Evolutionary conservation across 2,329 filamentous ascomycete species (phyloP), one percentile per base, ranked within the genome.

Genomic region (Fusarium siculi): DNA sequence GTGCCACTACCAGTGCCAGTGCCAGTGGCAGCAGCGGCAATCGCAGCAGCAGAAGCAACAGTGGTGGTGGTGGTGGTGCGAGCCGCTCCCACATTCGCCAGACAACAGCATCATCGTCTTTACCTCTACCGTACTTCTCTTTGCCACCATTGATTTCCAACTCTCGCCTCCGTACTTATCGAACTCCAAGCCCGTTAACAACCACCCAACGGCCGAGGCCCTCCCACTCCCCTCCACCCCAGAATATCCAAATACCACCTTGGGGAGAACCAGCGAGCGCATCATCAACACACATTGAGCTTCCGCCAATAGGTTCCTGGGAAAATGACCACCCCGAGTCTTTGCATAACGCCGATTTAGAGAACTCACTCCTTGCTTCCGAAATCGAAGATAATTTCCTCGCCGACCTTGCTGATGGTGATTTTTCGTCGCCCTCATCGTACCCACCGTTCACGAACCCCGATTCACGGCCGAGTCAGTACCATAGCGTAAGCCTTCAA

Each of bases 371-470:
- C 23, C 30, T 49, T 12, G 37, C 54, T 30, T 44, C 62, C 39
- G 59, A 65, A 55, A 43, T 72, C 44, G 77, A 80, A 30, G 74
- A 80, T 44, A 62, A 71, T 21, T 76, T 75, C 40, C 68, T 82
- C 25, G 59, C 58, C 44, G 72, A 66, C n/a, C 60, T 83, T 32
- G 67, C 74, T 44, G 76, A 79, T 43, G 66, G 66, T 56, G 76
- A 81, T 19, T 81, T 81, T 59, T 82, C 81, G 15, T 83, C 82
- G 5, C 81, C 81, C 28, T 82, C 82, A 25, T 77, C 71, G 19
- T 83, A 82, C 55, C 80, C 81, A 9, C 70, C 77, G 43, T 79
- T 82, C 66, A 73, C 67, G 19, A 63, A 66, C 57, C 40, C 64
- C 23, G 59, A 54, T 60, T 56, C 64, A 62, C 75, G 54, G 30